A percentile compares a stretch with the other conserved stretches of the same genome.
phyloP scores from a whole-genome alignment of 1,139 yeast genomes.

The Suhomyces bokatorum region DNA sequence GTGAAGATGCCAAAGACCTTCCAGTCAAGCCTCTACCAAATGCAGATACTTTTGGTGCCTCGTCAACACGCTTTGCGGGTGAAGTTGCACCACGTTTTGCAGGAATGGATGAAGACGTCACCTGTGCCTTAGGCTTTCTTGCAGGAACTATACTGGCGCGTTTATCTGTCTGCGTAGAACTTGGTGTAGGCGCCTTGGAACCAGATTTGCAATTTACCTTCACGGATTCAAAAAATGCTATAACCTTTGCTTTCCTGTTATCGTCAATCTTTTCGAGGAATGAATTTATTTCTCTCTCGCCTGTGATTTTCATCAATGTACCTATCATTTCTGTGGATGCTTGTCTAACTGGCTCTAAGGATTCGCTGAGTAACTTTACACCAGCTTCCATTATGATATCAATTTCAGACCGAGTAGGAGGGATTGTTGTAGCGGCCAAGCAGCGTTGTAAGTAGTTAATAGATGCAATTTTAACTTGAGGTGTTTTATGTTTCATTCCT shows the following conservation, averaged over 20 bases:
- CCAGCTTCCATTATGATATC: constrained; percentile 57
- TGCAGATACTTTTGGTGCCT: constrained; percentile 29
- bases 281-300: constrained; percentile 64
- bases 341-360: constrained; percentile 82
- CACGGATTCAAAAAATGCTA: constrained; percentile 57
- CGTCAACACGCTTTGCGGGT: constrained; percentile 52
- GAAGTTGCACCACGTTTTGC: constrained; percentile 68
- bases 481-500: constrained; percentile 74
- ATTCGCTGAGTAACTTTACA: constrained; percentile 68
- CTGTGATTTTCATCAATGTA: constrained; percentile 76
- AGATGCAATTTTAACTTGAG: constrained; percentile 75
- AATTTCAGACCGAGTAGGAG: constrained; percentile 56
- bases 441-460: constrained; percentile 67
- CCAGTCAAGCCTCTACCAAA: constrained; percentile 41
- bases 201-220: constrained; percentile 46
- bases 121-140: constrained; percentile 10
- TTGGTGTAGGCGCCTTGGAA: constrained; percentile 9
- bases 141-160: constrained; percentile 7
- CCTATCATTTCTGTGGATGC: constrained; percentile 82
- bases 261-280: constrained; percentile 73
- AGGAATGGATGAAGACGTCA: constrained; percentile 44
- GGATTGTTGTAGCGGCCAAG: constrained; percentile 48
- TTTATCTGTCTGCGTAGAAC: constrained; percentile 15
- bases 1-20: constrained; percentile 31
- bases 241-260: constrained; percentile 66